phyloP scores from a whole-genome alignment of 176 grass and related monocot species.

The Oryza glaberrima region DNA sequence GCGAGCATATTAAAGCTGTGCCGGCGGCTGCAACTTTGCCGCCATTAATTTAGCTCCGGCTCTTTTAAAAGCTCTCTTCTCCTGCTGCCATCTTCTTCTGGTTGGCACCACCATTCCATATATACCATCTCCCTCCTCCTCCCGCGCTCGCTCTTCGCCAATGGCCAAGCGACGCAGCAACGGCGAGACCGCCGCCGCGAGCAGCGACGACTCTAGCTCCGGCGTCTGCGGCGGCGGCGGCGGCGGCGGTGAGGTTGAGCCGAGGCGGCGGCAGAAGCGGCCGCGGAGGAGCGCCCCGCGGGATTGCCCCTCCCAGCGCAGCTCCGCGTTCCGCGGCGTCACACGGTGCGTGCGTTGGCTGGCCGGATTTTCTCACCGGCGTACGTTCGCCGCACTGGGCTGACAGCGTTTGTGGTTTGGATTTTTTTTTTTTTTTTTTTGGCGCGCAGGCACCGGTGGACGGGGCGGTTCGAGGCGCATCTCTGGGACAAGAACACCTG shows the following conservation, averaged over 20 bases:
- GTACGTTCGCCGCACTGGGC: neutral
- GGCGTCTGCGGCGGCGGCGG: neutral
- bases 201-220: neutral
- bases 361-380: neutral
- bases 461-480: constrained; percentile 92
- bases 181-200: neutral
- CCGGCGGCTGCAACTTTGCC: neutral
- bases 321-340: constrained; percentile 69
- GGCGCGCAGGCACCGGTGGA: constrained; percentile 75
- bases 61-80: neutral
- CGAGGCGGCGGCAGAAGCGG: constrained; percentile 47
- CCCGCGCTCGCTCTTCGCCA: neutral
- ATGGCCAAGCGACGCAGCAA: constrained; percentile 40
- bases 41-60: neutral
- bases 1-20: neutral
- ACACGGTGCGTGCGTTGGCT: constrained; percentile 47
- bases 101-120: neutral
- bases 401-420: neutral
- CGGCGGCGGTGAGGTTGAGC: neutral
- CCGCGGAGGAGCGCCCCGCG: constrained; percentile 53
- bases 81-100: neutral
- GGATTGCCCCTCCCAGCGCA: constrained; percentile 61
- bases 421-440: too few species aligned
- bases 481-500: constrained; percentile 82
- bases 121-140: too few species aligned